A percentile compares a stretch with the other conserved stretches of the same genome.
Conservation (phyloP, 208 protist genomes). For the Wallacemonas sp. region DNA sequence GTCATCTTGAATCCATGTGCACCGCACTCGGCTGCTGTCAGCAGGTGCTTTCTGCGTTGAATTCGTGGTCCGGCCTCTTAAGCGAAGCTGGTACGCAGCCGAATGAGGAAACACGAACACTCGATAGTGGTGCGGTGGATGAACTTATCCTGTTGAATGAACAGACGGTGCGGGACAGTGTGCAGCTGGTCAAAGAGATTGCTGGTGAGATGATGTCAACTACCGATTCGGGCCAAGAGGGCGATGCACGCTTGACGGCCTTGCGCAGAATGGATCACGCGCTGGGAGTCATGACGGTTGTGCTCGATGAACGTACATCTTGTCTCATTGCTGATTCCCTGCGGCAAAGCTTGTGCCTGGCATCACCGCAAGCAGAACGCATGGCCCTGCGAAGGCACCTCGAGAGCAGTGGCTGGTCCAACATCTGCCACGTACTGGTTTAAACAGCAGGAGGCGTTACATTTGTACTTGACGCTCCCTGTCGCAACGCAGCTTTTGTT, state of each 20-base stretch:
- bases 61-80: constrained; percentile 35
- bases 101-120: not conserved
- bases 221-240: not conserved
- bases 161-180: constrained; percentile 16
- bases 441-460: too few species aligned
- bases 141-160: constrained; percentile 12
- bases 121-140: constrained; percentile 1
- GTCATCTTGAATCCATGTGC: not conserved
- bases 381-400: not conserved
- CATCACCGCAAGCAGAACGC: not conserved
- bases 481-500: too few species aligned
- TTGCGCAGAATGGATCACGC: not conserved
- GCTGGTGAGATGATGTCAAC: not conserved
- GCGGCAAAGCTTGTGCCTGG: not conserved
- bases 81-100: too few species aligned
- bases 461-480: too few species aligned
- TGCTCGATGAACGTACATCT: not conserved
- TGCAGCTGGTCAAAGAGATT: not conserved
- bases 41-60: constrained; percentile 21
- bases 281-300: not conserved
- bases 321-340: not conserved
- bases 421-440: too few species aligned
- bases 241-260: not conserved
- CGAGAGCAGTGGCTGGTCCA: not conserved
- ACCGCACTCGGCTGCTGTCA: not conserved